These are phyloP conservation scores for Digitaria exilis DNA, from an alignment of 202 grass and related monocot species.

Conservation along the genomic window DNA sequence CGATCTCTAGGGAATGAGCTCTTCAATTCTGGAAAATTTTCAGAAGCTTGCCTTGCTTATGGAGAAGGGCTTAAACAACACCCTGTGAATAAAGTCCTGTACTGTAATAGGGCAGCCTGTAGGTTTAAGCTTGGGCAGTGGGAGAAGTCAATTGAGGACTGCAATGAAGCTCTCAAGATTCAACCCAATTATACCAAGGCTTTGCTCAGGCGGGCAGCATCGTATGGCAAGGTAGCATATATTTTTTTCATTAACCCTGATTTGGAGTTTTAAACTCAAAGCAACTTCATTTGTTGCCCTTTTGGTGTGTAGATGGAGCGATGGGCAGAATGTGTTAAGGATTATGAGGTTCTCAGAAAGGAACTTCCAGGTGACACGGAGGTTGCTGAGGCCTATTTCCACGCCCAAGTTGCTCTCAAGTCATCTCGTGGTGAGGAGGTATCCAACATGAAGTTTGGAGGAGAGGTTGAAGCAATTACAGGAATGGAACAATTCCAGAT, in stretches of 20 bases:
- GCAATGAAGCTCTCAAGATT: conserved; percentile 89
- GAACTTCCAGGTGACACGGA: conserved; percentile 76
- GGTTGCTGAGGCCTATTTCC: conserved; percentile 90
- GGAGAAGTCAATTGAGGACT: conserved; percentile 92
- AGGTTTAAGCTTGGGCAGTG: conserved; percentile 84
- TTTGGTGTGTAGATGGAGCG: conserved; percentile 71
- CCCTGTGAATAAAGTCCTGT: conserved; percentile 79
- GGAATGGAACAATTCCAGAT: conserved; percentile 84
- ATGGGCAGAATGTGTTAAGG: conserved; percentile 82
- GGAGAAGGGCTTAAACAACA: conserved; percentile 81
- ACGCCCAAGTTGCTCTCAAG: conserved; percentile 82
- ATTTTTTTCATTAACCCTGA: not conserved
- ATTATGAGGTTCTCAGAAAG: conserved; percentile 84
- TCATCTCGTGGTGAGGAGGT: conserved; percentile 83
- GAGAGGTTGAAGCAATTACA: conserved; percentile 79
- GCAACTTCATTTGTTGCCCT: conserved; percentile 5
- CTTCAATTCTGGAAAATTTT: conserved; percentile 80
- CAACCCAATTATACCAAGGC: conserved; percentile 95
- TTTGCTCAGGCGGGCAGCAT: conserved; percentile 90
- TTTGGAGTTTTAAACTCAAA: conserved; percentile 5
- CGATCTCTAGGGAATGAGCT: conserved; percentile 86
- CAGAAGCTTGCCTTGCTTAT: conserved; percentile 81
- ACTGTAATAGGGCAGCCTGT: conserved; percentile 95
- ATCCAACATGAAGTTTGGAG: conserved; percentile 92
- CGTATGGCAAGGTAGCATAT: conserved; percentile 75